These are phyloP conservation scores for Hypericum androsaemum DNA, from an alignment of 345 rosid genomes.

Conservation along the genomic window DNA sequence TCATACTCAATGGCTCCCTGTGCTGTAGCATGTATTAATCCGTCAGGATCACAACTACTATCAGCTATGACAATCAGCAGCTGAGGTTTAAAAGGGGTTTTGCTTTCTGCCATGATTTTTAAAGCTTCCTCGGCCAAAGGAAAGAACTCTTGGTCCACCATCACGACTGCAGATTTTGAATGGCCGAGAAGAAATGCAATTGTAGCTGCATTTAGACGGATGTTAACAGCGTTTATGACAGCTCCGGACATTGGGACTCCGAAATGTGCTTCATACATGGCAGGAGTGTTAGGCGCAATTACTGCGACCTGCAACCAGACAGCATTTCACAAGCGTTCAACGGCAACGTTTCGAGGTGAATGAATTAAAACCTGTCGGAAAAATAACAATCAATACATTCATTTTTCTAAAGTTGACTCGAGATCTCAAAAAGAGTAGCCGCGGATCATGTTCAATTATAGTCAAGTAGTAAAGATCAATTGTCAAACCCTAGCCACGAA, in stretches of 20 bases:
- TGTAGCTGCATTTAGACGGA: conserved; percentile 65
- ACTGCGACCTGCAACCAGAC: conserved; percentile 51
- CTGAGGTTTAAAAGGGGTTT: conserved; percentile 41
- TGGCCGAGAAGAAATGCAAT: conserved; percentile 77
- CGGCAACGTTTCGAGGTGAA: neutral
- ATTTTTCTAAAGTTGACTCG: too few relatives aligned
- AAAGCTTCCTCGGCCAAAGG: conserved; percentile 64
- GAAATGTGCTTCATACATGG: conserved; percentile 78
- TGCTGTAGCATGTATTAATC: conserved; percentile 40
- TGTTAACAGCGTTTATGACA: conserved; percentile 62
- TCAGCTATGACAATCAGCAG: conserved; percentile 70
- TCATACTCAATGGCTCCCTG: conserved; percentile 86
- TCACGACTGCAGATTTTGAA: conserved; percentile 48
- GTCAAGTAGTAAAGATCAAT: too few relatives aligned
- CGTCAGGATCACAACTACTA: conserved; percentile 48
- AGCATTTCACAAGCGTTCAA: too few relatives aligned
- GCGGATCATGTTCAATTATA: too few relatives aligned
- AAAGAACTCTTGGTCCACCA: conserved; percentile 86
- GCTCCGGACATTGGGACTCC: conserved; percentile 95
- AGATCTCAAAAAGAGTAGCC: too few relatives aligned
- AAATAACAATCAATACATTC: too few relatives aligned
- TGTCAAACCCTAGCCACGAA: too few relatives aligned
- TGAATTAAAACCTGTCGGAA: too few relatives aligned
- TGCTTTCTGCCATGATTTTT: conserved; percentile 39
- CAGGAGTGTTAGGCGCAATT: conserved; percentile 83